Evolutionary conservation across 176 grass and related monocot species (phyloP), one percentile per base, ranked within the genome.

Genomic region (Oryza rufipogon): DNA sequence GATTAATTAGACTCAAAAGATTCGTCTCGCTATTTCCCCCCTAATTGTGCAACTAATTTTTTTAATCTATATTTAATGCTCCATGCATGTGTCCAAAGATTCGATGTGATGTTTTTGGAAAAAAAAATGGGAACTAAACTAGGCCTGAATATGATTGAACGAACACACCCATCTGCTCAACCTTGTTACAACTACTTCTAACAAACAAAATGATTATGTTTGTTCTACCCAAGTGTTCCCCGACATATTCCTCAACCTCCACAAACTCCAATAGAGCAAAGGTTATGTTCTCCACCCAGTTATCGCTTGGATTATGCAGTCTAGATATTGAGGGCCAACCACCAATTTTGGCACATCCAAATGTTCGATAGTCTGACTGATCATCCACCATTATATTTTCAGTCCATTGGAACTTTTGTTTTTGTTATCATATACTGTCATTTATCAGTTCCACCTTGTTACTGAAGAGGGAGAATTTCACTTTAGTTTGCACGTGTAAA

Each of bases 261-360:
- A 49, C 39, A 7, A 66, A 51, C 5, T 64, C 13, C 26, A 76
- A 41, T 41, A 28, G 19, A 69, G 68, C 22, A 76, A 44, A 49
- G 23, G 30, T 70, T 82, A 11, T 25, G 45, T 44, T 44, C 42
- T 70, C 28, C 64, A 60, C 34, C 30, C 3, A 34, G 74, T 10
- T 82, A 44, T 42, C 8, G 1, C 23, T 36, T 56, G 22, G 34
- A 77, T 30, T 74, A 28, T 32, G 23, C 15, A 32, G 10, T 44
- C 28, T 39, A 77, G 14, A 77, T 70, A 77, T 54, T 75, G 15
- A 75, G 71, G 2, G 4, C 26, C 33, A 71, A 19, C 79, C 32
- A 39, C 51, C 15, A 26, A 28, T 4, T 47, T 63, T 60, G 22
- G n/a, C 64, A 9, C 46, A 42, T 84, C n/a, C 20, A 54, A 66